phyloP scores from a whole-genome alignment of 2,329 filamentous ascomycete species.

The Sarocladium kiliense region DNA sequence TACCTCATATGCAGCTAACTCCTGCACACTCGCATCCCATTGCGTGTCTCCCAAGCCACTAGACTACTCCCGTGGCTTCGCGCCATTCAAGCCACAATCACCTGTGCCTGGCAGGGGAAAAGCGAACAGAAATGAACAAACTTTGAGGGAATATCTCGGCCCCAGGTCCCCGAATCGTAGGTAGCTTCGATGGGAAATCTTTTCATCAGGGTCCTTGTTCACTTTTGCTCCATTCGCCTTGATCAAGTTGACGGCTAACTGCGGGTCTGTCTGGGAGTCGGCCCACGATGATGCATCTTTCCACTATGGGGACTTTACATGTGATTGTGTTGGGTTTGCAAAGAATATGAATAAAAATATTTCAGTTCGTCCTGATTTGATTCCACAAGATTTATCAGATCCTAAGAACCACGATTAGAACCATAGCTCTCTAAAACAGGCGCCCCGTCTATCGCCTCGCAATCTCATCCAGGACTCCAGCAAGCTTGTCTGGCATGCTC shows the following conservation, averaged over 20 bases:
- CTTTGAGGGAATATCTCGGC: not conserved
- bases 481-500: slow-evolving; percentile 6
- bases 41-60: slow-evolving; percentile 1
- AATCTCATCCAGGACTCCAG: slow-evolving; percentile 3
- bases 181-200: not conserved
- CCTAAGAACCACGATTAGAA: too few species aligned
- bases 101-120: not conserved
- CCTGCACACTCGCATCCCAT: not conserved
- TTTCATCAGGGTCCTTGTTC: not conserved
- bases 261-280: not conserved
- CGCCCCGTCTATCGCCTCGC: not conserved
- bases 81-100: not conserved
- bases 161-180: not conserved
- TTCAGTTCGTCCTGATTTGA: too few species aligned
- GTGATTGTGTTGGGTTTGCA: not conserved
- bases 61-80: not conserved
- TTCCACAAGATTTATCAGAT: too few species aligned
- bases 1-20: not conserved
- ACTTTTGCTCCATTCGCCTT: not conserved
- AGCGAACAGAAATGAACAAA: not conserved
- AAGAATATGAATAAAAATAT: too few species aligned
- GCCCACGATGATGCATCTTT: not conserved
- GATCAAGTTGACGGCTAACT: slow-evolving; percentile 1
- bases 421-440: too few species aligned
- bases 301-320: not conserved